Percentiles rank a stretch among this genome's conserved stretches.
Evolutionary conservation across 2,329 filamentous ascomycete species (phyloP).

Genomic region (Penicillium concentricum): DNA sequence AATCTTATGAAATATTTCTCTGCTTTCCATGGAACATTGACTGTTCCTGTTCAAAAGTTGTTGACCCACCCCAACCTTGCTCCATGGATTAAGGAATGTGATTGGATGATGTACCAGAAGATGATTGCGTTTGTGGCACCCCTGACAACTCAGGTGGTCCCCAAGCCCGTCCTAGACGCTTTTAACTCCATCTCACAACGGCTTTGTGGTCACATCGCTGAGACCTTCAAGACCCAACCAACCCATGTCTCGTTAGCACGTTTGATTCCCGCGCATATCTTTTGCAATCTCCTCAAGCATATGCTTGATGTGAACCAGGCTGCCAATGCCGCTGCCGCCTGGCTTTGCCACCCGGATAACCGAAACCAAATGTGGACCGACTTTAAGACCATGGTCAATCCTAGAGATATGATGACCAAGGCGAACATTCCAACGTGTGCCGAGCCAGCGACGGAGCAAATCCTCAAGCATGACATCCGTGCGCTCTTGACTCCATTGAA

Average conservation of each 20-base stretch:
- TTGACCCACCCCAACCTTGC: conserved; percentile 78
- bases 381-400: conserved; percentile 53
- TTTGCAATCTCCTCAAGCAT: conserved; percentile 80
- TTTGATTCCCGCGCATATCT: conserved; percentile 82
- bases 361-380: conserved; percentile 95
- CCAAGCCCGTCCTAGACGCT: conserved; percentile 81
- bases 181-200: conserved; percentile 81
- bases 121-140: conserved; percentile 90
- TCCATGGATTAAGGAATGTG: conserved; percentile 92
- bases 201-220: conserved; percentile 76
- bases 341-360: conserved; percentile 84
- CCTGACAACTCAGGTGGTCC: conserved; percentile 88
- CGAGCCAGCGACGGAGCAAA: conserved; percentile 35
- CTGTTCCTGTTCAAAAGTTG: conserved; percentile 92
- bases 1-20: conserved; percentile 94
- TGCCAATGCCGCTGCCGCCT: conserved; percentile 89
- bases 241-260: conserved; percentile 83
- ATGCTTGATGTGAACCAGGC: conserved; percentile 89
- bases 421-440: conserved; percentile 43
- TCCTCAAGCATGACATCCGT: conserved; percentile 46
- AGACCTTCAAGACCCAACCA: conserved; percentile 82
- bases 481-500: conserved; percentile 44
- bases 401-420: conserved; percentile 41
- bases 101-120: conserved; percentile 93
- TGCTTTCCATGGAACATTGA: conserved; percentile 93